A percentile compares a stretch with the other conserved stretches of the same genome.
Evolutionary conservation across 2,329 filamentous ascomycete species (phyloP).

Genomic region (Simplicillium aogashimaense): DNA sequence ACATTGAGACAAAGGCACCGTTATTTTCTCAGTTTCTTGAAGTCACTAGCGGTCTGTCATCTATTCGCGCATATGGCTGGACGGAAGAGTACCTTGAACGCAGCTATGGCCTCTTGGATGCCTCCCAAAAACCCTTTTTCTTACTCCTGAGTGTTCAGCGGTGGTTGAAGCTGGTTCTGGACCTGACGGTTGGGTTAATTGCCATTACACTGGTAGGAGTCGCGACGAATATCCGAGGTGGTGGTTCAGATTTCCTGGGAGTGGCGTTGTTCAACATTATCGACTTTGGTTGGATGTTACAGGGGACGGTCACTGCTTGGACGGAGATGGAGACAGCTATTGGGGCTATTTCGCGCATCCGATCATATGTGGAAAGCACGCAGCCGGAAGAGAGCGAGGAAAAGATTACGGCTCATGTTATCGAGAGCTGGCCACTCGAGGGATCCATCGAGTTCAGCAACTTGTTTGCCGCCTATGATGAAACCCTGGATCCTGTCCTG

Average conservation of each 20-base stretch:
- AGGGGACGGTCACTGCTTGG: conserved; percentile 22
- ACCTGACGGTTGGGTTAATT: conserved; percentile 33
- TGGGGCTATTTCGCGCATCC: conserved; percentile 16
- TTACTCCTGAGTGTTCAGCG: conserved; percentile 36
- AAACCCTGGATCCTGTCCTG: conserved; percentile 13
- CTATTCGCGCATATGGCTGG: conserved; percentile 26
- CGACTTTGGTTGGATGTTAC: conserved; percentile 16
- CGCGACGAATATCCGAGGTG: conserved; percentile 23
- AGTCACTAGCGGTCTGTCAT: conserved; percentile 12
- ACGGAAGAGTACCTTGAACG: conserved; percentile 10
- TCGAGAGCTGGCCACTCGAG: conserved; percentile 14
- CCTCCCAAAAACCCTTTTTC: conserved; percentile 21
- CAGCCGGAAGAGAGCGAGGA: conserved; percentile 14
- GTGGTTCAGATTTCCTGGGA: conserved; percentile 17
- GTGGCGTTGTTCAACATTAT: conserved; percentile 18
- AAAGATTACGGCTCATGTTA: conserved; percentile 3
- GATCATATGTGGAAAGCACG: conserved; percentile 13
- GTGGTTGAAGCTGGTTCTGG: conserved; percentile 37
- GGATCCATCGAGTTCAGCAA: conserved; percentile 15
- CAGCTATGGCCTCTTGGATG: conserved; percentile 19
- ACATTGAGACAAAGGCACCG: conserved; percentile 19
- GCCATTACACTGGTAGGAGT: conserved; percentile 33
- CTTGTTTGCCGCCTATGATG: conserved; percentile 19
- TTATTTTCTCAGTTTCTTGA: conserved; percentile 18
- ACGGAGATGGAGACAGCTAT: conserved; percentile 17